Evolutionary conservation across 805 yeast genomes (phyloP).

Genomic region (Zygotorulaspora chibaensis): DNA sequence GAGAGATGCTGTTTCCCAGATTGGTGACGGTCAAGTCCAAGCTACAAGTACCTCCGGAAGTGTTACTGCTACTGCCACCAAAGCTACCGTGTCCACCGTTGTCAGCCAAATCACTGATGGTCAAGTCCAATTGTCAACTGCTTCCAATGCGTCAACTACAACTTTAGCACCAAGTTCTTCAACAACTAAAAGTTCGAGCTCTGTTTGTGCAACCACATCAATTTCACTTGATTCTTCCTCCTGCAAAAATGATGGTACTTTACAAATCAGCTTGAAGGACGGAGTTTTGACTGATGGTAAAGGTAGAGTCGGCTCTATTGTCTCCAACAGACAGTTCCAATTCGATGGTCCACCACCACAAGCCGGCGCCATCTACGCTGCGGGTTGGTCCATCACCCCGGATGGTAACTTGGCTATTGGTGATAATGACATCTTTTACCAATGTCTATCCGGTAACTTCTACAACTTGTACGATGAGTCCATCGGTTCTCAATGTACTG

Average conservation of each 20-base stretch:
- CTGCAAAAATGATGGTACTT: conserved; percentile 36
- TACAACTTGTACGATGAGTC: conserved; percentile 71
- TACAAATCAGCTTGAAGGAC: conserved; percentile 47
- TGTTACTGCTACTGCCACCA: conserved; percentile 26
- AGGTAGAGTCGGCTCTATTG: conserved; percentile 68
- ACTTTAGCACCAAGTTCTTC: conserved; percentile 22
- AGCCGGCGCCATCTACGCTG: conserved; percentile 61
- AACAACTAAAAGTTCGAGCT: conserved; percentile 16
- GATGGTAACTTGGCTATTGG: conserved; percentile 61
- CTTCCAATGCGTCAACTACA: conserved; percentile 23
- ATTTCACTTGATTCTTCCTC: conserved; percentile 28
- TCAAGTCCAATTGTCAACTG: conserved; percentile 45
- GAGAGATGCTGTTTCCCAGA: conserved; percentile 40
- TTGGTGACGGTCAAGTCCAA: conserved; percentile 43
- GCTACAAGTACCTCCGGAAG: conserved; percentile 31
- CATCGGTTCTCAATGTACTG: conserved; percentile 57
- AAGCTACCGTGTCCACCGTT: conserved; percentile 18
- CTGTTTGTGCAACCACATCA: conserved; percentile 28
- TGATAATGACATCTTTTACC: conserved; percentile 52
- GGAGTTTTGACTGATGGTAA: conserved; percentile 49
- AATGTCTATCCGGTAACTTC: conserved; percentile 71
- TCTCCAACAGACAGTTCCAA: conserved; percentile 72
- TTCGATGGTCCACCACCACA: conserved; percentile 78
- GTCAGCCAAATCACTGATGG: conserved; percentile 45
- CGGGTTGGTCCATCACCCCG: conserved; percentile 54